Evolutionary conservation across 345 rosid species (phyloP).

Genomic region (Bretschneidera sinensis): DNA sequence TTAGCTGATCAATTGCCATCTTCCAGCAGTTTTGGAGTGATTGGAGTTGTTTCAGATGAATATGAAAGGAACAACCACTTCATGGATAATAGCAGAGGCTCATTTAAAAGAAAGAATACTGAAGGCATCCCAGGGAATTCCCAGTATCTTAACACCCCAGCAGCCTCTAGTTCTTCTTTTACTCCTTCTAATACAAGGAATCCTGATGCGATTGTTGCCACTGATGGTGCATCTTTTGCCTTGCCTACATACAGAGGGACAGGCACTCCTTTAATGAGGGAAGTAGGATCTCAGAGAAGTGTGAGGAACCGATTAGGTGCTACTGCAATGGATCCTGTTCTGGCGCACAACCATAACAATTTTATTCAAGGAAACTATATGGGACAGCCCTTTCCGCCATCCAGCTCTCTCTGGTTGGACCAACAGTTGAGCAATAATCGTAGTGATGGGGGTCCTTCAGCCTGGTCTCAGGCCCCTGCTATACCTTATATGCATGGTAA

Average conservation of each 20-base stretch:
- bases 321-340: conserved; percentile 48
- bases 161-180: conserved; percentile 37
- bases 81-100: conserved; percentile 48
- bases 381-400: conserved; percentile 47
- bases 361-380: conserved; percentile 51
- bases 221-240: conserved; percentile 36
- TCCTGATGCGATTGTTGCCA: conserved; percentile 34
- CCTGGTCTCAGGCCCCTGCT: conserved; percentile 53
- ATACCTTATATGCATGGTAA: conserved; percentile 66
- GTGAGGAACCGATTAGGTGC: conserved; percentile 53
- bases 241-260: conserved; percentile 40
- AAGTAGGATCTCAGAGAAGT: conserved; percentile 47
- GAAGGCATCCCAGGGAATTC: conserved; percentile 45
- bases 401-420: conserved; percentile 42
- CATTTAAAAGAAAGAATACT: conserved; percentile 64
- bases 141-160: conserved; percentile 44
- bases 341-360: conserved; percentile 40
- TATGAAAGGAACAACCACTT: conserved; percentile 43
- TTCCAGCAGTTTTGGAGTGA: conserved; percentile 36
- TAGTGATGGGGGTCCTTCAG: conserved; percentile 42
- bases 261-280: conserved; percentile 39
- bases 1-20: conserved; percentile 40
- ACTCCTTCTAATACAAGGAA: conserved; percentile 42
- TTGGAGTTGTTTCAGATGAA: conserved; percentile 50
- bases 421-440: conserved; percentile 36